Evolutionary conservation across 805 yeast genomes (phyloP), one percentile per base, ranked within the genome.

Genomic region (Ogataea pini): DNA sequence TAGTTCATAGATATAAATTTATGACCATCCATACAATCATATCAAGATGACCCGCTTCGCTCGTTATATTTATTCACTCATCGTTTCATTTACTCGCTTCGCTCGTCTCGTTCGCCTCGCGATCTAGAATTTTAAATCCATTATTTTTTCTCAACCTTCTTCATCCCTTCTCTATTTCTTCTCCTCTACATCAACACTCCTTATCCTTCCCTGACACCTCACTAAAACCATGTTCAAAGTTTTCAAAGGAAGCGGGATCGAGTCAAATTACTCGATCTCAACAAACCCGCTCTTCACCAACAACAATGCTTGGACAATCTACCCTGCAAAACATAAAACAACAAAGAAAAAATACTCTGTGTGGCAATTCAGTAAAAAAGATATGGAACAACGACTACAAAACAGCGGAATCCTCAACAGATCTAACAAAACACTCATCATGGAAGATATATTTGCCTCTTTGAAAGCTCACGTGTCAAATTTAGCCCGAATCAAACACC

Each of bases 401-500:
- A 70, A 79, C 47, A 70, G 80, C 32, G 82, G 83, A 6, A 64
- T 79, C 3, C 60, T 75, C 18, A 76, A 71, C 52, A 72, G 72
- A 13, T 76, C 78, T 19, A 80, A 78, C 50, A 76, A 74, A 37
- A 68, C 77, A 25, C 63, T 76, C 19, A 59, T 79, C 1, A 63
- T 82, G 42, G 82, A 77, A 36, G 94, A 91, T 40, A 70, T 80
- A 36, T 85, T 81, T 56, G 85, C 80, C 37, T 73, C 85, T 17
- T 70, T 94, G 42, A 77, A 82, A 57, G 69, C 71, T 22, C 94
- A 90, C 58, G 85, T 89, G 2, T 69, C 80, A 18, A 84, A 85
- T 52, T 69, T 91, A 61, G 80, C 95, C 14, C 86, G 85, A 62
- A 72, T 94, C 57, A 86, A 90, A 56, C 99, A 94, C 64, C 99